Percentiles rank a stretch among this genome's conserved stretches.
Evolutionary conservation across 768 basidiomycete genomes (phyloP).

Genomic region (Tylopilus plumbeoviolaceoides): DNA sequence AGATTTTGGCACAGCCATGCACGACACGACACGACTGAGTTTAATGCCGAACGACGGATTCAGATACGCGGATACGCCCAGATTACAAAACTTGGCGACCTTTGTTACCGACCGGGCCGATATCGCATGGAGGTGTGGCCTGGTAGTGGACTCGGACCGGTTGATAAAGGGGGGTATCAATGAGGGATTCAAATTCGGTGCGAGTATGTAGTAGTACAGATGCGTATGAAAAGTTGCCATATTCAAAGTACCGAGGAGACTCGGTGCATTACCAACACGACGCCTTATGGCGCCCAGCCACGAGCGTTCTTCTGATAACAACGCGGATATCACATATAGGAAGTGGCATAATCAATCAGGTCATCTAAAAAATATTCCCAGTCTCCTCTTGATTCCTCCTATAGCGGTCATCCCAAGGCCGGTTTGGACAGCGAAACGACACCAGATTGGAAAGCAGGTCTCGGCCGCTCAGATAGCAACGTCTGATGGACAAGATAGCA

Average conservation of each 20-base stretch:
- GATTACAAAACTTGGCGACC: conserved; percentile 5
- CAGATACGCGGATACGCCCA: conserved; percentile 9
- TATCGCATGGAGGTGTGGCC: not conserved
- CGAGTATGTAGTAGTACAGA: not conserved
- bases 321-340: no score
- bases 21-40: not conserved
- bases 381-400: not conserved
- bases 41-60: not conserved
- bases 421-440: conserved; percentile 7
- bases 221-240: not conserved
- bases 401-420: conserved; percentile 7
- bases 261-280: not conserved
- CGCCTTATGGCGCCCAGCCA: not conserved
- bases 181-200: not conserved
- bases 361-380: not conserved
- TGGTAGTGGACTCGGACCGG: not conserved
- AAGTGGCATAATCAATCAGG: not conserved
- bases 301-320: not conserved
- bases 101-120: conserved; percentile 2
- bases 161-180: not conserved
- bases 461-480: conserved; percentile 9
- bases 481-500: conserved; percentile 24
- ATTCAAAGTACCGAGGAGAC: conserved; percentile 8
- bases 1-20: not conserved
- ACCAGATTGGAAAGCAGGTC: conserved; percentile 14